Conservation (phyloP, 2,329 filamentous ascomycete species). For the Epichloe aotearoae region DNA sequence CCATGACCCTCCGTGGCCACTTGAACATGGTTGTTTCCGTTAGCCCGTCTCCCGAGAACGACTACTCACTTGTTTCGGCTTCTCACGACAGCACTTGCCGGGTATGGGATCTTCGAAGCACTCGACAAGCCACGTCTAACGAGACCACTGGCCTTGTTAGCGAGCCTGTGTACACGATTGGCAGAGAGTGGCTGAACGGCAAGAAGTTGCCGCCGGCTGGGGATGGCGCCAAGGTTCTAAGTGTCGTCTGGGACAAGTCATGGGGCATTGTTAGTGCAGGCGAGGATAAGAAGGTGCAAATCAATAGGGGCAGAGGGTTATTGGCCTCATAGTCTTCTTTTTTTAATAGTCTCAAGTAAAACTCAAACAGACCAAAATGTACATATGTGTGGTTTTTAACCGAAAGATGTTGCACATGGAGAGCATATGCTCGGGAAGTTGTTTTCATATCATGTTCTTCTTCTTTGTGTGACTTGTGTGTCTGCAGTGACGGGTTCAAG, state of each 20-base stretch:
- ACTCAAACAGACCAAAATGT: background rate
- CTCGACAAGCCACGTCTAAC: slow-evolving; percentile 43
- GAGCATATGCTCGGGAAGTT: background rate
- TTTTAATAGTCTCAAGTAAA: background rate
- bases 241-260: slow-evolving; percentile 70
- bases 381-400: background rate
- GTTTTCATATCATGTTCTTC: no score
- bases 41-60: slow-evolving; percentile 44
- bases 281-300: slow-evolving; percentile 89
- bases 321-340: slow-evolving; percentile 21
- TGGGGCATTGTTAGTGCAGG: slow-evolving; percentile 85
- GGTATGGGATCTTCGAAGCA: slow-evolving; percentile 82
- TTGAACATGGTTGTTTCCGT: slow-evolving; percentile 54
- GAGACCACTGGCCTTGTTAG: slow-evolving; percentile 51
- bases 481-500: no score
- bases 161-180: slow-evolving; percentile 63
- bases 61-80: slow-evolving; percentile 76
- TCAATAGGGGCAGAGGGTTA: slow-evolving; percentile 57
- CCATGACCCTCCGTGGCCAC: slow-evolving; percentile 87
- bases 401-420: background rate
- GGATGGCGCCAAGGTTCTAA: slow-evolving; percentile 82
- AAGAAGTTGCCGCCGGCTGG: slow-evolving; percentile 56
- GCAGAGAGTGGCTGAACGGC: slow-evolving; percentile 56
- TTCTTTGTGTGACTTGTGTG: no score
- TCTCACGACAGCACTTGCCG: slow-evolving; percentile 85